Evolutionary conservation across 345 rosid genomes (phyloP), one percentile per base, ranked within the genome.

Genomic region (Salix exigua): DNA sequence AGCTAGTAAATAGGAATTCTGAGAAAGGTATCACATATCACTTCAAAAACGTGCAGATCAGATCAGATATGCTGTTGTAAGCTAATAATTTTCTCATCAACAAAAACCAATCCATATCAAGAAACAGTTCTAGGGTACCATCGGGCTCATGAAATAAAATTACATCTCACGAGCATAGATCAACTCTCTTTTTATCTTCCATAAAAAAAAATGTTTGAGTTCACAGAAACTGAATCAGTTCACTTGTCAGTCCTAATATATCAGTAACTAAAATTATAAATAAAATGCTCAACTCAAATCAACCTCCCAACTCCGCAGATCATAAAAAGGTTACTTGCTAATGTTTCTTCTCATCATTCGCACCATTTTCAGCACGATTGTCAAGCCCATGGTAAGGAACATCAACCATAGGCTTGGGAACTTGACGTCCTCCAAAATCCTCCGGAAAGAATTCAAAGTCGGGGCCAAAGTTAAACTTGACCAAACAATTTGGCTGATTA

Each of bases 391-490:
- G 91, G 81, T 88, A 91, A 40, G 96, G 94, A 85, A 89, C 94
- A 81, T 93, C 96, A 73, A 68, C 71, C 91, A 96, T 88, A 35
- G 94, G 89, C 81, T 70, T 89, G 26, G 99, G 99, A 65, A 81
- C 70, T 3, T 90, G 87, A 75, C 91, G 90, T 23, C 86, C 98
- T 48, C 86, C 94, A 77, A 93, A 89, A 76, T 89, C 91, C 72
- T 85, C 88, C 0, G 96, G 97, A 75, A 86, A 89, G 79, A 48
- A 82, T 58, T 91, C 97, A 78, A 93, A 93, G 71, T 89, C 84
- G 6, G 98, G 99, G 55, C 99, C 99, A 70, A 93, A 96, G 86
- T 93, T 93, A 85, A 96, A 96, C 87, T 84, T 92, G 76, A 96
- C 98, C 26, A 72, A 78, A 82, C 98, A 93, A 68, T 91, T 93